Percentiles rank a stretch among this genome's conserved stretches.
phyloP scores from a whole-genome alignment of 75 land plant species.

The Selaginella moellendorffii region DNA sequence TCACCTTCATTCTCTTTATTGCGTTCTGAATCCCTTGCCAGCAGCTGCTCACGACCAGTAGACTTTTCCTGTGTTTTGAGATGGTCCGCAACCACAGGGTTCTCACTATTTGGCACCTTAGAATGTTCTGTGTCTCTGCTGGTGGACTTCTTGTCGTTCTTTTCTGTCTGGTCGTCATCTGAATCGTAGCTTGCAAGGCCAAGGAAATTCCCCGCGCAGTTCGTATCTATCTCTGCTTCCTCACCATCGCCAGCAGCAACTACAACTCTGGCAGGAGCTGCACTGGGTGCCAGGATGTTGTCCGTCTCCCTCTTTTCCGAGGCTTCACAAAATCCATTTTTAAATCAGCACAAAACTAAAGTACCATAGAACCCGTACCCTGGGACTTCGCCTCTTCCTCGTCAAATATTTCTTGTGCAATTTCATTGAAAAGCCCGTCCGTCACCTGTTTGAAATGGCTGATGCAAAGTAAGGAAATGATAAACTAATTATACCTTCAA shows the following conservation, averaged over 20 bases:
- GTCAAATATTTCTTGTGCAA: slow-evolving; percentile 80
- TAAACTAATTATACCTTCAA: slow-evolving; percentile 50
- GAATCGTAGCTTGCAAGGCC: slow-evolving; percentile 89
- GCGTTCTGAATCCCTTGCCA: not conserved
- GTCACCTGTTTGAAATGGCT: slow-evolving; percentile 47
- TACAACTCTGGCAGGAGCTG: slow-evolving; percentile 37
- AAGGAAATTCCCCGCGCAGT: slow-evolving; percentile 42
- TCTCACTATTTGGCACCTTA: not conserved
- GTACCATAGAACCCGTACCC: slow-evolving; percentile 44
- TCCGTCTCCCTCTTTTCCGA: slow-evolving; percentile 9
- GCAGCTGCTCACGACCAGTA: not conserved
- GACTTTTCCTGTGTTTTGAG: not conserved
- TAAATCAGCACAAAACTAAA: slow-evolving; percentile 35
- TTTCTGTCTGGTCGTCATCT: slow-evolving; percentile 40
- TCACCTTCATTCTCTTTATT: not conserved
- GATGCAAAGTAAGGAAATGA: slow-evolving; percentile 8
- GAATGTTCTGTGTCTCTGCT: not conserved
- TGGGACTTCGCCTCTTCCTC: slow-evolving; percentile 40
- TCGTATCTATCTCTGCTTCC: slow-evolving; percentile 26
- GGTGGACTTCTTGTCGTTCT: not conserved
- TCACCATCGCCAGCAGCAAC: slow-evolving; percentile 23
- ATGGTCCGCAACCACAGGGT: not conserved
- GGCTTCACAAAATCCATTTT: not conserved
- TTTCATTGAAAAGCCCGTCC: slow-evolving; percentile 88
- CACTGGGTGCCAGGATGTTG: slow-evolving; percentile 8